These are phyloP conservation scores for Colletotrichum musicola DNA, from an alignment of 2,329 filamentous ascomycete genomes.

Conservation along the genomic window DNA sequence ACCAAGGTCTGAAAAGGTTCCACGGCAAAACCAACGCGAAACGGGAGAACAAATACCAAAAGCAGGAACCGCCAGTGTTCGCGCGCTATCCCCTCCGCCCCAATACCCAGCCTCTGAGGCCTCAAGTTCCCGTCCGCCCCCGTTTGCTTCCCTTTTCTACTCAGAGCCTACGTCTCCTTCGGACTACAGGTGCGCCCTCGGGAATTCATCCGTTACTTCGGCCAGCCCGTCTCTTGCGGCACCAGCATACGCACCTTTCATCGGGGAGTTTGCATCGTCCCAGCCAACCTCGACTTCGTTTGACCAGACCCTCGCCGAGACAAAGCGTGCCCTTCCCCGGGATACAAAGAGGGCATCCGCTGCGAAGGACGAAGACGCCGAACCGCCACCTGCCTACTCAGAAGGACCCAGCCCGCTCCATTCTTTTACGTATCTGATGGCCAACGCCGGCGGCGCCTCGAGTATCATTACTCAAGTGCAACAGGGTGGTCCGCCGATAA, in stretches of 20 bases:
- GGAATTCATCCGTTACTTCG: not conserved
- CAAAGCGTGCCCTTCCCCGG: conserved; percentile 84
- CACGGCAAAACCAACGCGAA: conserved; percentile 11
- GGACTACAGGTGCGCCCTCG: not conserved
- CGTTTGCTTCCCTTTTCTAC: conserved; percentile 72
- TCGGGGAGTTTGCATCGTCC: conserved; percentile 53
- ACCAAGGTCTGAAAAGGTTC: not conserved
- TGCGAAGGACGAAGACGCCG: conserved; percentile 84
- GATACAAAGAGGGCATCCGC: conserved; percentile 83
- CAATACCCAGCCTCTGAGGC: conserved; percentile 70
- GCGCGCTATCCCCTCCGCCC: conserved; percentile 67
- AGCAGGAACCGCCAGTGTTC: conserved; percentile 40
- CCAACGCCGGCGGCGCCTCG: conserved; percentile 93
- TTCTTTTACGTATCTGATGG: conserved; percentile 97
- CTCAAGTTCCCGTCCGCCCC: conserved; percentile 66
- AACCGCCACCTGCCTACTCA: conserved; percentile 95
- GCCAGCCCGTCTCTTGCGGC: conserved; percentile 50
- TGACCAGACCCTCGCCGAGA: conserved; percentile 74
- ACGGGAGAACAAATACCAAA: conserved; percentile 21
- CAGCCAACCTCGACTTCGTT: conserved; percentile 52
- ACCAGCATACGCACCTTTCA: conserved; percentile 66
- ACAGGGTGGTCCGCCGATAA: conserved; percentile 90
- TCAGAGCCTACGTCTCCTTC: conserved; percentile 48
- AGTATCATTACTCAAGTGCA: conserved; percentile 99
- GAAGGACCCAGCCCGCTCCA: conserved; percentile 94